Conservation (phyloP, 108 stramenopile species). For the Skeletonema marinoi region DNA sequence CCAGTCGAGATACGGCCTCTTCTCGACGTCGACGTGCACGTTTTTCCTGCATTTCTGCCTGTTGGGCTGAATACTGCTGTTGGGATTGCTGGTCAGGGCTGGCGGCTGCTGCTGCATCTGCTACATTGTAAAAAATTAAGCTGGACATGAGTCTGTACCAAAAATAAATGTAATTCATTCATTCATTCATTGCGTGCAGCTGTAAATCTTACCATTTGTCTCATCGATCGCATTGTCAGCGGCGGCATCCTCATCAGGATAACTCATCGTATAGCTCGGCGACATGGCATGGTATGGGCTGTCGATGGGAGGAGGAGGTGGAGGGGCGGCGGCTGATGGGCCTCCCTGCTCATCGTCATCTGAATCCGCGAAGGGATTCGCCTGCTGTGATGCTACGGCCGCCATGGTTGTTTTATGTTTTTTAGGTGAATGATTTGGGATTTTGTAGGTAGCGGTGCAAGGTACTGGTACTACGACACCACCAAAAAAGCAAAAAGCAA, state of each 20-base stretch:
- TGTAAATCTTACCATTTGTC: neutral
- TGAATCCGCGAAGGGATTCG: conserved; percentile 18
- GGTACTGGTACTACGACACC: no score
- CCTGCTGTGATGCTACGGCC: neutral
- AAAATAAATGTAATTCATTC: neutral
- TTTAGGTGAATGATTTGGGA: neutral
- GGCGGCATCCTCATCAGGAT: neutral
- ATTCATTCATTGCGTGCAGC: neutral
- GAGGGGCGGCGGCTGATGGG: neutral
- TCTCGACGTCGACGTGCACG: conserved; percentile 73
- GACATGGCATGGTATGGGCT: neutral
- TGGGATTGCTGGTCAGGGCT: neutral
- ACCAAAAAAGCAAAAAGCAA: neutral
- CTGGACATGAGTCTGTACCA: neutral
- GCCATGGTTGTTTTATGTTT: neutral
- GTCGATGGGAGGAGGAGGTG: neutral
- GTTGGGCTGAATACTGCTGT: neutral
- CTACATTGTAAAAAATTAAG: neutral
- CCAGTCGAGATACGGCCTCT: conserved; percentile 82
- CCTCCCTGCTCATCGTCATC: conserved; percentile 3
- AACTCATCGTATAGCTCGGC: neutral
- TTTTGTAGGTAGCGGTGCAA: no score
- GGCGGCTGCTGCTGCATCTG: neutral
- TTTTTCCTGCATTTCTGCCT: conserved; percentile 18
- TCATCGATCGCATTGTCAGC: neutral